These are phyloP conservation scores for Trichoderma oligosporum DNA, from an alignment of 2,329 filamentous ascomycete genomes.

Conservation along the genomic window DNA sequence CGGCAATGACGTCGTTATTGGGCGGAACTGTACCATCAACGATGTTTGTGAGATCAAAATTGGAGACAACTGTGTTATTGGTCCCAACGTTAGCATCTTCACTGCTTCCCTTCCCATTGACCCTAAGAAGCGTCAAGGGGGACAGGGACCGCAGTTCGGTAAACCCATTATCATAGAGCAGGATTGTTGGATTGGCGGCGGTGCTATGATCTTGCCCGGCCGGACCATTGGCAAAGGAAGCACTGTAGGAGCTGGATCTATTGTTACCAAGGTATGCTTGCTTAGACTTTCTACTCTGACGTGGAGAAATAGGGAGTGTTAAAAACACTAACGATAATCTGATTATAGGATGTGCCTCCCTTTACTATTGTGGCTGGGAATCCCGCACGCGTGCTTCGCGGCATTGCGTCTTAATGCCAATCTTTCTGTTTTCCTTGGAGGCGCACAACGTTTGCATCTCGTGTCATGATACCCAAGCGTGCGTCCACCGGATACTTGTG, in stretches of 20 bases:
- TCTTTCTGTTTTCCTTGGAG: slow-evolving; percentile 4
- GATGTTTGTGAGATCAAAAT: slow-evolving; percentile 83
- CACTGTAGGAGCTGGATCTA: slow-evolving; percentile 76
- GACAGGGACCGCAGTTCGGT: slow-evolving; percentile 66
- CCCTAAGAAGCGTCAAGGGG: slow-evolving; percentile 68
- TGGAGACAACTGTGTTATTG: slow-evolving; percentile 71
- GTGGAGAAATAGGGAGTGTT: neutral
- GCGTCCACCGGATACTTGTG: slow-evolving; percentile 16
- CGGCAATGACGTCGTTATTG: slow-evolving; percentile 79
- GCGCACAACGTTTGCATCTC: slow-evolving; percentile 23
- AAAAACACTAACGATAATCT: slow-evolving; percentile 23
- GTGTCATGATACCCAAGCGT: slow-evolving; percentile 33
- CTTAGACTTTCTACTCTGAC: neutral
- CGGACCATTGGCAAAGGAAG: slow-evolving; percentile 75
- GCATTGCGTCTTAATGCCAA: slow-evolving; percentile 27
- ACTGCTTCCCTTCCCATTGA: slow-evolving; percentile 71
- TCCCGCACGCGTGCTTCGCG: slow-evolving; percentile 56
- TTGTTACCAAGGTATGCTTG: slow-evolving; percentile 68
- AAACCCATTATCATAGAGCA: slow-evolving; percentile 74
- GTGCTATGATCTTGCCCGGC: slow-evolving; percentile 72
- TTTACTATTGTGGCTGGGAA: slow-evolving; percentile 69
- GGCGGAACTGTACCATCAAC: slow-evolving; percentile 77
- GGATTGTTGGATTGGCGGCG: slow-evolving; percentile 79
- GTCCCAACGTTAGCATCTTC: slow-evolving; percentile 82
- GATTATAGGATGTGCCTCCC: slow-evolving; percentile 55